These are phyloP conservation scores for Piromyces finnis DNA, from an alignment of 192 early-diverging fungal genomes.

Conservation along the genomic window DNA sequence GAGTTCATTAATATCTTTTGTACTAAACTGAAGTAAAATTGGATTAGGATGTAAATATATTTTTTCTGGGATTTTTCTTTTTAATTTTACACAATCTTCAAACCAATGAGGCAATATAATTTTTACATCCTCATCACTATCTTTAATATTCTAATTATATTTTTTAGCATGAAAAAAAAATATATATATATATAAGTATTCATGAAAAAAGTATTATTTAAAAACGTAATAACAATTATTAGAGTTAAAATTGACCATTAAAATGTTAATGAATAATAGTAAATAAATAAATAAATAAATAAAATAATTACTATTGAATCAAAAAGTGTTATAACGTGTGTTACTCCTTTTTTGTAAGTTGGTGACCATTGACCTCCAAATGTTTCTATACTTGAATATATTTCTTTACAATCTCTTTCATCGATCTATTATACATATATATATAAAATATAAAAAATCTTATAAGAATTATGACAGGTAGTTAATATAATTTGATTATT, in stretches of 20 bases:
- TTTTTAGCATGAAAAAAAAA: too few relatives aligned
- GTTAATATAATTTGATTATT: too few relatives aligned
- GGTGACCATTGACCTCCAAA: not conserved
- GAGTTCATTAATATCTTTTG: not conserved
- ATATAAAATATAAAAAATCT: too few relatives aligned
- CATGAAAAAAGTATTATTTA: too few relatives aligned
- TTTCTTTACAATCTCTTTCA: not conserved
- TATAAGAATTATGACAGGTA: too few relatives aligned
- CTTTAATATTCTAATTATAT: conserved; percentile 3
- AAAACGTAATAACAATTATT: too few relatives aligned
- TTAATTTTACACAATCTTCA: conserved; percentile 38
- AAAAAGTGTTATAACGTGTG: not conserved
- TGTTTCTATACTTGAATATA: not conserved
- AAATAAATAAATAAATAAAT: too few relatives aligned
- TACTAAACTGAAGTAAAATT: not conserved
- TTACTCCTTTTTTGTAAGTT: not conserved
- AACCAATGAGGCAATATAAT: conserved; percentile 59
- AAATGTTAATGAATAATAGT: too few relatives aligned
- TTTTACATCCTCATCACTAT: conserved; percentile 26
- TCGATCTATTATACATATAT: not conserved
- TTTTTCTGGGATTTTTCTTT: conserved; percentile 23
- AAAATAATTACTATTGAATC: not conserved
- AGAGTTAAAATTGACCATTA: too few relatives aligned
- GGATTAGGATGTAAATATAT: conserved; percentile 19
- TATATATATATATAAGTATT: too few relatives aligned